Evolutionary conservation across 202 grass and related monocot species (phyloP).

Genomic region (Schoenoplectus tabernaemontani): DNA sequence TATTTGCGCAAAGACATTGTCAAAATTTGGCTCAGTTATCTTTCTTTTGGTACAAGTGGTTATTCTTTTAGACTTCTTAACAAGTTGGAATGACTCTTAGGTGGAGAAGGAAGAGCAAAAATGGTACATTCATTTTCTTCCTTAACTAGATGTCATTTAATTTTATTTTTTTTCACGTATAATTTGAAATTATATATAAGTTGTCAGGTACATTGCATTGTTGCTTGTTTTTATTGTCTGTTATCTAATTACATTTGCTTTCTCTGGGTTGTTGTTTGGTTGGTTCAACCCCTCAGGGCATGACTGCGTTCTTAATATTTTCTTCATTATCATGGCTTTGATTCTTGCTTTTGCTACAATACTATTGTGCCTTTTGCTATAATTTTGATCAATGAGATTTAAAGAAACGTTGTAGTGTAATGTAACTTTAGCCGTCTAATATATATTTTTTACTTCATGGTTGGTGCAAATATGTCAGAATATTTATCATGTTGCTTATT

Average conservation of each 20-base stretch:
- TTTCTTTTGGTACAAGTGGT: slow-evolving; percentile 95
- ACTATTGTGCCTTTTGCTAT: neutral
- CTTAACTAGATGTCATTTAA: neutral
- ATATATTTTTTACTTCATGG: neutral
- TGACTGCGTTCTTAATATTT: slow-evolving; percentile 87
- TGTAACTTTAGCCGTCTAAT: neutral
- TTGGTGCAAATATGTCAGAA: neutral
- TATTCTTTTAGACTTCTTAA: slow-evolving; percentile 82
- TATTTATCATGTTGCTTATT: neutral
- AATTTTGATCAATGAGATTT: slow-evolving; percentile 3
- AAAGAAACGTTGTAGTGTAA: neutral
- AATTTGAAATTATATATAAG: slow-evolving; percentile 21
- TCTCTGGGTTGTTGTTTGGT: slow-evolving; percentile 77
- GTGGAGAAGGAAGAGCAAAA: slow-evolving; percentile 96
- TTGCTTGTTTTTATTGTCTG: slow-evolving; percentile 59
- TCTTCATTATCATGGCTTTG: slow-evolving; percentile 85
- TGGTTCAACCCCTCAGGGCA: slow-evolving; percentile 94
- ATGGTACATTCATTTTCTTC: slow-evolving; percentile 39
- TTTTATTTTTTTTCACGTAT: neutral
- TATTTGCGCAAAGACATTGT: slow-evolving; percentile 64
- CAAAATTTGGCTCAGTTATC: slow-evolving; percentile 93
- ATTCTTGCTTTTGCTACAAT: slow-evolving; percentile 66
- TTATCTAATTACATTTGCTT: slow-evolving; percentile 68
- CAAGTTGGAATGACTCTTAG: slow-evolving; percentile 93
- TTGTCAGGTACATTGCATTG: slow-evolving; percentile 78